A percentile compares a stretch with the other conserved stretches of the same genome.
Conservation (phyloP, 345 rosid genomes). For the Acer negundo region DNA sequence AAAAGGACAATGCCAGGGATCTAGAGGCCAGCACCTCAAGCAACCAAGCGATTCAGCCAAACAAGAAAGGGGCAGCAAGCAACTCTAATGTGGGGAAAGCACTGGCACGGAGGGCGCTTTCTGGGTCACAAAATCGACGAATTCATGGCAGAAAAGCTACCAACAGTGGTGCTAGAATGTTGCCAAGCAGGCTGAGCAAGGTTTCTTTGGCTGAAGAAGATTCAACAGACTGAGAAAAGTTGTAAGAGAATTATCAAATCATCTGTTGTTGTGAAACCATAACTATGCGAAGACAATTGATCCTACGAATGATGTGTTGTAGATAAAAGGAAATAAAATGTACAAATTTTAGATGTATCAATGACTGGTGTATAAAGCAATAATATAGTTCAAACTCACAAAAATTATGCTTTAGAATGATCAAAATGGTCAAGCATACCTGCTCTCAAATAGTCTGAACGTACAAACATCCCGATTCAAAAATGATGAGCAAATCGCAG, state of each 20-base stretch:
- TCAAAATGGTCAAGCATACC: no score
- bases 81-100: constrained; percentile 40
- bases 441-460: no score
- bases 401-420: no score
- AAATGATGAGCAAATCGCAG: no score
- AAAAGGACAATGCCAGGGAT: constrained; percentile 19
- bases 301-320: background rate
- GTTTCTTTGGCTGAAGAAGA: constrained; percentile 48
- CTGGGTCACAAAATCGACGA: constrained; percentile 32
- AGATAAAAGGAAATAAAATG: background rate
- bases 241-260: background rate
- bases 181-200: constrained; percentile 55
- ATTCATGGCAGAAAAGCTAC: constrained; percentile 27
- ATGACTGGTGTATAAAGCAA: background rate
- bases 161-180: constrained; percentile 23
- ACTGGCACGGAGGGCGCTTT: constrained; percentile 46
- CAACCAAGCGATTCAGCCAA: constrained; percentile 20
- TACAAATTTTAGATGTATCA: background rate
- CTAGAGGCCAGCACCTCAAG: constrained; percentile 23
- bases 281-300: background rate
- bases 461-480: no score
- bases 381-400: no score
- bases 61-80: constrained; percentile 14
- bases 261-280: background rate
- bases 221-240: constrained; percentile 16